A percentile compares a stretch with the other conserved stretches of the same genome.
Conservation (phyloP, 805 yeast species). For the Candida adriatica region DNA sequence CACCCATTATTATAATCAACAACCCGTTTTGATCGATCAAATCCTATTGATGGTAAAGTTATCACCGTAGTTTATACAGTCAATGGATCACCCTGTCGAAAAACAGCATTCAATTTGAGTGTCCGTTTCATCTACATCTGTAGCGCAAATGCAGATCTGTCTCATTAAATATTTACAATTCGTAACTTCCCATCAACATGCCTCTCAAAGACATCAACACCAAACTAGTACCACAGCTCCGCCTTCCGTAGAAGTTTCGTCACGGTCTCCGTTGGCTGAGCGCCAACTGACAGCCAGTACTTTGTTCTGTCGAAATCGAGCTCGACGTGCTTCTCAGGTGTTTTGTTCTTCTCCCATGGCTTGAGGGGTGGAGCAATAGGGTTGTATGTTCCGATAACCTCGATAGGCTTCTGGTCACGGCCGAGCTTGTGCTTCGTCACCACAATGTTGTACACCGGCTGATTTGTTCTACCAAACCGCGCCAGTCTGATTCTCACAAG, state of each 20-base stretch:
- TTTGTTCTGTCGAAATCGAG: slow-evolving; percentile 85
- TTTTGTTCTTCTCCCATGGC: slow-evolving; percentile 46
- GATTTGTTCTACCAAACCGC: slow-evolving; percentile 83
- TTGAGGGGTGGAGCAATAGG: slow-evolving; percentile 71
- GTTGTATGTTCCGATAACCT: slow-evolving; percentile 90
- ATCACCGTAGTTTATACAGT: too few relatives aligned
- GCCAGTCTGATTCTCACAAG: slow-evolving; percentile 85
- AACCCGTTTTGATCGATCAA: too few relatives aligned
- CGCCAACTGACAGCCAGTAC: slow-evolving; percentile 97
- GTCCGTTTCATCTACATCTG: too few relatives aligned
- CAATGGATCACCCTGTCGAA: too few relatives aligned
- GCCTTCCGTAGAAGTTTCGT: slow-evolving; percentile 70
- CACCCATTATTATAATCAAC: too few relatives aligned
- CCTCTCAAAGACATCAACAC: too few relatives aligned
- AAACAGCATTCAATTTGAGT: too few relatives aligned
- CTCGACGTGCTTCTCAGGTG: slow-evolving; percentile 70
- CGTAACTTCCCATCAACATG: too few relatives aligned
- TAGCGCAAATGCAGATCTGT: too few relatives aligned
- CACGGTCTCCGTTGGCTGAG: slow-evolving; percentile 85
- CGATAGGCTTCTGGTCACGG: slow-evolving; percentile 85
- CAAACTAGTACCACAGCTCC: slow-evolving; percentile 39
- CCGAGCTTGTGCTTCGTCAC: slow-evolving; percentile 73
- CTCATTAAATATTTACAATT: too few relatives aligned
- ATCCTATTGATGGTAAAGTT: too few relatives aligned
- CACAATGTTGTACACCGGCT: slow-evolving; percentile 88